phyloP scores from a whole-genome alignment of 495 filamentous ascomycete genomes.

The Lasiosphaeris hirsuta region DNA sequence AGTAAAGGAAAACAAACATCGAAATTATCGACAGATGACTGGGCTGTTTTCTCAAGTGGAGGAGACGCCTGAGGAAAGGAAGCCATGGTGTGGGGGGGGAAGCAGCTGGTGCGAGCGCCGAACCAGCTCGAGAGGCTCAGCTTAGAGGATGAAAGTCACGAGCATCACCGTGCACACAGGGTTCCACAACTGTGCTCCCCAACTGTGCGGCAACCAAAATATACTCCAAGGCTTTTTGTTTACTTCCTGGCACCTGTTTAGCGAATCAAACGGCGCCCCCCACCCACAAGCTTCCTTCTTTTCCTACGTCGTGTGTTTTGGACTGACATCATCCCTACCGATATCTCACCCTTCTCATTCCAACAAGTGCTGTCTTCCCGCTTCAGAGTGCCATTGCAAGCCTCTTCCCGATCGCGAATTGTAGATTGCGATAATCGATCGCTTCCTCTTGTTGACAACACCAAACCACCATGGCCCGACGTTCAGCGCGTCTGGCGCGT shows the following conservation, averaged over 20 bases:
- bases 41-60: no score
- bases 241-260: slow-evolving; percentile 20
- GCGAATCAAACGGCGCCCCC: slow-evolving; percentile 30
- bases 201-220: slow-evolving; percentile 1
- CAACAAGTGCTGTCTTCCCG: slow-evolving; percentile 19
- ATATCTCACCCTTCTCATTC: slow-evolving; percentile 17
- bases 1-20: no score
- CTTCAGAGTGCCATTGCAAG: no score
- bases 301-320: slow-evolving; percentile 15
- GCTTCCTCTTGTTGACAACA: no score
- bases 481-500: slow-evolving; percentile 49
- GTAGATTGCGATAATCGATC: not conserved
- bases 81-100: no score
- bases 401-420: not conserved
- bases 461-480: slow-evolving; percentile 36
- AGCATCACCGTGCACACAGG: not conserved
- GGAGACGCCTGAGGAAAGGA: no score
- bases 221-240: slow-evolving; percentile 28
- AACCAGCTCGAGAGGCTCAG: not conserved
- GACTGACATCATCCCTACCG: slow-evolving; percentile 27
- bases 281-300: slow-evolving; percentile 10
- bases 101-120: not conserved
- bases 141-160: not conserved
- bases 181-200: not conserved
- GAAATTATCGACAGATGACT: no score